Conservation (phyloP, 2,329 filamentous ascomycete species). For the Pseudocercospora macadamiae region DNA sequence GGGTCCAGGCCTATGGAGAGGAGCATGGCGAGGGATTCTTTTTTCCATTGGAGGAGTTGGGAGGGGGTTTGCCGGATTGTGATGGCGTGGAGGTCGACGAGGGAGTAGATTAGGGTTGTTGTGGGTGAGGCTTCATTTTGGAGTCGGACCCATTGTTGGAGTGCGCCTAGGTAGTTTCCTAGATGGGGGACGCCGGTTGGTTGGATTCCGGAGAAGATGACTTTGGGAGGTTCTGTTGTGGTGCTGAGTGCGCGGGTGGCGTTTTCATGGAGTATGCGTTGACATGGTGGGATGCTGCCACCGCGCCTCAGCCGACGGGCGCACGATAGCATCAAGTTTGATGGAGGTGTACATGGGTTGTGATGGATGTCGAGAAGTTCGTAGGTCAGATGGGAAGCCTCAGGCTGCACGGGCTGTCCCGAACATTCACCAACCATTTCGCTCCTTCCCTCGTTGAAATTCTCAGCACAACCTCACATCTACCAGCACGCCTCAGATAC, state of each 20-base stretch:
- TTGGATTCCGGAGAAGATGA: slow-evolving; percentile 95
- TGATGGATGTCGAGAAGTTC: no score
- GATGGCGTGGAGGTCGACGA: slow-evolving; percentile 93
- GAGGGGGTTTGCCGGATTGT: slow-evolving; percentile 71
- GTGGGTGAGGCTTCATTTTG: slow-evolving; percentile 64
- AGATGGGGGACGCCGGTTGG: slow-evolving; percentile 92
- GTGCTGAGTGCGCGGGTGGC: slow-evolving; percentile 5
- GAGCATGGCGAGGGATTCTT: slow-evolving; percentile 76
- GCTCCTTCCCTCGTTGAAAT: no score
- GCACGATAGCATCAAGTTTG: no score
- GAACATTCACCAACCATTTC: no score
- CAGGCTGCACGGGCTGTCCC: no score
- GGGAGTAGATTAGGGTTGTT: slow-evolving; percentile 75
- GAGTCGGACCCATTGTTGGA: slow-evolving; percentile 81
- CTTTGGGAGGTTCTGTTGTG: slow-evolving; percentile 34
- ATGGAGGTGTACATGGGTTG: no score
- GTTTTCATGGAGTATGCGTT: no score
- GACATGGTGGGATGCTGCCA: no score
- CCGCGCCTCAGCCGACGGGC: no score
- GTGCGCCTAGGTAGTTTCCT: slow-evolving; percentile 91
- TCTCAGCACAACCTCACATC: no score
- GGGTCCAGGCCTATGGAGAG: slow-evolving; percentile 84
- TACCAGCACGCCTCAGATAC: no score
- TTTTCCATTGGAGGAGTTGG: slow-evolving; percentile 65
- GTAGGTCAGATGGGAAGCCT: no score